Conservation (phyloP, 1,284 basidiomycete genomes). For the Naganishia albida region DNA sequence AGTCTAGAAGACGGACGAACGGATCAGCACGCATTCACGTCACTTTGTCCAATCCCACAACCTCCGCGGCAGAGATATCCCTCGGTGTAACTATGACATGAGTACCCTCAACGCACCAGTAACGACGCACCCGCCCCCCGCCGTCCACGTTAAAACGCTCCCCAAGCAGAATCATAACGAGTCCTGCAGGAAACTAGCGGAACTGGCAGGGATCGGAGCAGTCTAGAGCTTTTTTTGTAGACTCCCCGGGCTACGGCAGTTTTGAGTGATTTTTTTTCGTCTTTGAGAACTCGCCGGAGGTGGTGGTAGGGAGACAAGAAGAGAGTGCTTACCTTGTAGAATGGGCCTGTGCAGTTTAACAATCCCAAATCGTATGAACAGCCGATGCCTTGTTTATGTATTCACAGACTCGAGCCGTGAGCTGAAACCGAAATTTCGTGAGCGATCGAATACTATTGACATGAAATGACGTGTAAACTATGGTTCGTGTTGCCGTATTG, state of each 20-base stretch:
- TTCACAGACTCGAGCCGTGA: neutral
- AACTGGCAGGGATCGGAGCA: constrained; percentile 18
- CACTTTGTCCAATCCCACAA: neutral
- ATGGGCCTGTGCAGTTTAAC: neutral
- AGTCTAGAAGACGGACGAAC: neutral
- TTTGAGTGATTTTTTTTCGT: constrained; percentile 28
- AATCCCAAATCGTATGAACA: neutral
- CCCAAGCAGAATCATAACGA: constrained; percentile 26
- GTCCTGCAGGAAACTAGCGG: constrained; percentile 26
- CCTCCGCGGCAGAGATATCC: constrained; percentile 7
- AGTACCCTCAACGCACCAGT: constrained; percentile 34
- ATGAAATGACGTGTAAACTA: constrained; percentile 8
- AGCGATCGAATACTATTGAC: neutral
- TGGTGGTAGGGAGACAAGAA: neutral
- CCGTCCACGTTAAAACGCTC: constrained; percentile 24
- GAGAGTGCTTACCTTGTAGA: constrained; percentile 13
- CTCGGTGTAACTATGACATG: constrained; percentile 37
- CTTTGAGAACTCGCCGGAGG: constrained; percentile 14
- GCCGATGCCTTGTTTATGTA: neutral
- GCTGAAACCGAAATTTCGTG: constrained; percentile 11
- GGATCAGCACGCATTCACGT: constrained; percentile 7
- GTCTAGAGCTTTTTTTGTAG: constrained; percentile 27
- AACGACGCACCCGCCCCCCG: constrained; percentile 30
- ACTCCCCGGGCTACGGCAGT: constrained; percentile 22
- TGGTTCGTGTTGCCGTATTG: too few relatives aligned